Conservation (phyloP, 2,329 filamentous ascomycete species). For the Cercospora sesami region DNA sequence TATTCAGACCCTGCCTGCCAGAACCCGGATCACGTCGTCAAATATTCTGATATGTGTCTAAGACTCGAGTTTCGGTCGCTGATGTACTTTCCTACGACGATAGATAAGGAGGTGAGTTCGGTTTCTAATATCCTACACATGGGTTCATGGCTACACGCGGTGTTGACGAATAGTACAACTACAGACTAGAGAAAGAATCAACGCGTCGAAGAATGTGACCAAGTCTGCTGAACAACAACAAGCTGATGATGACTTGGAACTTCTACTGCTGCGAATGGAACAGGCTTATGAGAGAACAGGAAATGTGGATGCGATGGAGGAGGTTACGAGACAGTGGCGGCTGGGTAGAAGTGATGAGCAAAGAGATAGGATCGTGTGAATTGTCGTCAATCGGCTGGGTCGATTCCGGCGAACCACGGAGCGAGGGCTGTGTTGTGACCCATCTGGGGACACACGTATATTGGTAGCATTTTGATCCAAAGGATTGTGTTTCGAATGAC, state of each 20-base stretch:
- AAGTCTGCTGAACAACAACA: neutral
- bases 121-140: no score
- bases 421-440: no score
- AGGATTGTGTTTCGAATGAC: neutral
- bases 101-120: neutral
- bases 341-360: neutral
- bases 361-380: neutral
- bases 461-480: neutral
- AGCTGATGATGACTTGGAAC: neutral
- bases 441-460: neutral
- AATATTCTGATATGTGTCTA: neutral
- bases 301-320: neutral
- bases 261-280: neutral
- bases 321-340: neutral
- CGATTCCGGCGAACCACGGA: neutral
- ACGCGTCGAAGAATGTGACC: neutral
- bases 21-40: neutral
- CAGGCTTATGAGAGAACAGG: neutral
- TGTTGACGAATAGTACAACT: neutral
- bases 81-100: neutral
- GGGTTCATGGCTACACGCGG: no score
- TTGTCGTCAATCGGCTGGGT: neutral
- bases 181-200: neutral
- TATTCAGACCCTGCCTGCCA: neutral
- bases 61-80: neutral